Evolutionary conservation across 2,329 filamentous ascomycete species (phyloP), one percentile per base, ranked within the genome.

Genomic region (Curvularia lunata): DNA sequence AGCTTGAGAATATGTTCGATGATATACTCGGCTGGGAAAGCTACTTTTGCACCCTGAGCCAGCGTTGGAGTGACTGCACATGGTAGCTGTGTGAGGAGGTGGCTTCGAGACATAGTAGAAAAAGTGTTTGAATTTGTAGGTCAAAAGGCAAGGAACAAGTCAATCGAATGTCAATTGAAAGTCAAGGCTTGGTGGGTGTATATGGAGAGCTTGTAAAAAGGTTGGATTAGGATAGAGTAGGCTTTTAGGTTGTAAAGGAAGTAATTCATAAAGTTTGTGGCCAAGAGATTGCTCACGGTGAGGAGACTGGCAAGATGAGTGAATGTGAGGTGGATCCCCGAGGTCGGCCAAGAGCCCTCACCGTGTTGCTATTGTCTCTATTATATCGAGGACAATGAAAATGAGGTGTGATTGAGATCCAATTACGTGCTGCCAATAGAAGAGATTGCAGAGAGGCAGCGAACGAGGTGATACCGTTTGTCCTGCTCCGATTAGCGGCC

Each of bases 1-100:
- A 70, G 56, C 10, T 52, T 54, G 34, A 68, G 57, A 5, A 73
- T 56, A 13, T 66, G 64, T 27, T 61, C 48, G 34, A 68, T 65
- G 53, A 69, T 53, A n/a, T 63, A 58, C n/a, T 58, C 49, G 5
- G 57, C 27, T 7, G 65, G 58, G 23, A 52, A 63, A 32, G 43
- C 16, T 10, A 41, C 28, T 6, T 23, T 41, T 7, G 59, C 41
- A 21, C 51, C 48, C 27, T 65, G 53, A 10, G 68, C 61, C 2
- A 51, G 57, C 12, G 48, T 55, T 16, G 65, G 57, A 13, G 62
- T 65, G 21, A 69, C 54, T 21, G 69, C 62, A 9, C 56, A 37
- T 1, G 59, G 54, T 28, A 69, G 65, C 3, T 42, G 37, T 5
- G 62, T 53, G 8, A 69, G 57, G 6, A 55, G 19, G 18, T 13